Evolutionary conservation across 345 rosid genomes (phyloP).

Genomic region (Clarkia xantiana): DNA sequence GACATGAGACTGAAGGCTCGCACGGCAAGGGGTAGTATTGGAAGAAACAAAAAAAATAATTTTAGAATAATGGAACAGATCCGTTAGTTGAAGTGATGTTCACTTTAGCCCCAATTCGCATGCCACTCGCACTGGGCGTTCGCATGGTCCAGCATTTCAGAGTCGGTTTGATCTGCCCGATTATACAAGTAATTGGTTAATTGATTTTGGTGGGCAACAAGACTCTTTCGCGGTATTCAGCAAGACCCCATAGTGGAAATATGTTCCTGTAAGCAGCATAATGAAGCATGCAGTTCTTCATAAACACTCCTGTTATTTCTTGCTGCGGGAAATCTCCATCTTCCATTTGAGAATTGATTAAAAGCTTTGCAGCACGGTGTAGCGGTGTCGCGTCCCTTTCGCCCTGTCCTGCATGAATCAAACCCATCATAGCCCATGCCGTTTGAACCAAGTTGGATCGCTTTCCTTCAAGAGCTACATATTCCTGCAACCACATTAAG

Average conservation of each 20-base stretch:
- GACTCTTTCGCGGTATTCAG: conserved; percentile 18
- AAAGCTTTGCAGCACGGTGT: conserved; percentile 45
- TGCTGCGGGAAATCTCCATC: conserved; percentile 58
- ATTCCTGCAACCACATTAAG: conserved; percentile 12
- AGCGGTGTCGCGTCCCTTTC: conserved; percentile 52
- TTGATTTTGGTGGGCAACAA: conserved; percentile 9
- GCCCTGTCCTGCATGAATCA: conserved; percentile 46
- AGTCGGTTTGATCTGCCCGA: too few species aligned
- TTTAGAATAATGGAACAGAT: too few species aligned
- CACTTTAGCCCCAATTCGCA: too few species aligned
- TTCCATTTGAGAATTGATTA: conserved; percentile 54
- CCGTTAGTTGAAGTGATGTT: too few species aligned
- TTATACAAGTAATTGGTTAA: too few species aligned
- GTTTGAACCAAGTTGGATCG: conserved; percentile 45
- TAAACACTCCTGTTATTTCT: conserved; percentile 31
- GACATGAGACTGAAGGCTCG: too few species aligned
- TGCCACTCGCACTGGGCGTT: too few species aligned
- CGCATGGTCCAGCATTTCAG: too few species aligned
- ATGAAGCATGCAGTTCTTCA: conserved; percentile 33
- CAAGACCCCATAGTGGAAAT: conserved; percentile 38
- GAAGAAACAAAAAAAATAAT: too few species aligned
- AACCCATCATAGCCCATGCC: conserved; percentile 33
- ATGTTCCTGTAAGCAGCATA: conserved; percentile 25
- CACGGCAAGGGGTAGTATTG: too few species aligned
- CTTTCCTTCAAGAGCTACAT: conserved; percentile 27